Conservation (phyloP, 768 basidiomycete genomes). For the Boletellus emodensis region DNA sequence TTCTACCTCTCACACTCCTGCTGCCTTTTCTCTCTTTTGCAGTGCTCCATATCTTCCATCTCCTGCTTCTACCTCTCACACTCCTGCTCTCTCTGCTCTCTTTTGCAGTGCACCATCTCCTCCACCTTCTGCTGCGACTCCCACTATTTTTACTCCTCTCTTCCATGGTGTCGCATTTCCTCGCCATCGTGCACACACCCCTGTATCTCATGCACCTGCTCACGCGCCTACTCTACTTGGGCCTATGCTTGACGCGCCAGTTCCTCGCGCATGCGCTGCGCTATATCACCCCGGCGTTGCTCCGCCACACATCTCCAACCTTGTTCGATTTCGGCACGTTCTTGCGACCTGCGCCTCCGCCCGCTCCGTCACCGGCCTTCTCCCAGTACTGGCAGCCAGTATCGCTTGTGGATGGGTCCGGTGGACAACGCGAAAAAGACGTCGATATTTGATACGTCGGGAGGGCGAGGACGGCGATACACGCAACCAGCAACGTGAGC, state of each 20-base stretch:
- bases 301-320: not conserved
- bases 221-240: not conserved
- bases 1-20: not conserved
- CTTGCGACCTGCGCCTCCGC: conserved; percentile 4
- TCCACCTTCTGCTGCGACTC: conserved; percentile 3
- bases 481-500: no score
- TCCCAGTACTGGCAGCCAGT: conserved; percentile 7
- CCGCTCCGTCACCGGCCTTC: conserved; percentile 2
- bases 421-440: conserved; percentile 7
- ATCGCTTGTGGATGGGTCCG: conserved; percentile 1
- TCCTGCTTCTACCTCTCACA: no score
- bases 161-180: conserved; percentile 8
- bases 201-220: not conserved
- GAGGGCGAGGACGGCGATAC: not conserved
- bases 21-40: not conserved
- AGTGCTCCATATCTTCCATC: no score
- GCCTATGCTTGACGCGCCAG: not conserved
- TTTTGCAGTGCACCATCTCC: conserved; percentile 8
- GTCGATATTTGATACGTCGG: not conserved
- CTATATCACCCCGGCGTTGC: conserved; percentile 5
- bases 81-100: not conserved
- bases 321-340: not conserved
- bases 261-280: conserved; percentile 2
- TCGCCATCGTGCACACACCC: not conserved
- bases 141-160: not conserved